These are phyloP conservation scores for Auriscalpium microsporum DNA, from an alignment of 768 basidiomycete species.

Conservation along the genomic window DNA sequence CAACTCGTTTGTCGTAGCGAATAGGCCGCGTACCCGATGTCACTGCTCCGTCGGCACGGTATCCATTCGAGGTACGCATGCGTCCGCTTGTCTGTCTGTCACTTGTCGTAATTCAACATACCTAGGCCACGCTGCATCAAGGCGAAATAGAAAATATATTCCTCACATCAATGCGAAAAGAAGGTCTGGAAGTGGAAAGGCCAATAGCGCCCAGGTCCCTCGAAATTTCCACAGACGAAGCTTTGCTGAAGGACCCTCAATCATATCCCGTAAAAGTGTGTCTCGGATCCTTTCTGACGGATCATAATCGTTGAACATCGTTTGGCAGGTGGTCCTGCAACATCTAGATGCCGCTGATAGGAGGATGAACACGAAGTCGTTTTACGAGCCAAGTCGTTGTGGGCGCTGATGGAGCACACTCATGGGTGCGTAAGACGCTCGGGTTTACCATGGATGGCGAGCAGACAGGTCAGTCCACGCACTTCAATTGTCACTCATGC, in stretches of 20 bases:
- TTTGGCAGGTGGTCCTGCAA: conserved; percentile 35
- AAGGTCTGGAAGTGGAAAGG: conserved; percentile 42
- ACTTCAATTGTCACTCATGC: too few relatives aligned
- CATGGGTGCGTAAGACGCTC: conserved; percentile 68
- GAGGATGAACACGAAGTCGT: conserved; percentile 42
- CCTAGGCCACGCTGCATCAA: conserved; percentile 51
- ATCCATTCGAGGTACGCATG: conserved; percentile 53
- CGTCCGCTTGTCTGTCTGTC: background rate
- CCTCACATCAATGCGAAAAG: conserved; percentile 41
- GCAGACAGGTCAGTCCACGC: conserved; percentile 33
- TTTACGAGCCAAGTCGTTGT: conserved; percentile 68
- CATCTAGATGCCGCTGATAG: conserved; percentile 26
- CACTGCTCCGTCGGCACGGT: conserved; percentile 53
- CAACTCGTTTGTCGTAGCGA: conserved; percentile 29
- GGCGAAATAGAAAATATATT: conserved; percentile 56
- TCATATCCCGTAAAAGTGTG: conserved; percentile 27
- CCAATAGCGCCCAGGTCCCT: conserved; percentile 43
- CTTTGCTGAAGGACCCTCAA: conserved; percentile 33
- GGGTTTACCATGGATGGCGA: conserved; percentile 71
- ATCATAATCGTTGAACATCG: background rate
- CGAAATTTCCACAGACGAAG: conserved; percentile 33
- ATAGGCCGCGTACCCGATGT: conserved; percentile 57
- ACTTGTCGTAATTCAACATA: background rate
- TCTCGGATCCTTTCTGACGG: background rate
- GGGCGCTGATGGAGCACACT: conserved; percentile 76